Conservation (phyloP, 179 eudicot genomes). For the Gypsophila paniculata region DNA sequence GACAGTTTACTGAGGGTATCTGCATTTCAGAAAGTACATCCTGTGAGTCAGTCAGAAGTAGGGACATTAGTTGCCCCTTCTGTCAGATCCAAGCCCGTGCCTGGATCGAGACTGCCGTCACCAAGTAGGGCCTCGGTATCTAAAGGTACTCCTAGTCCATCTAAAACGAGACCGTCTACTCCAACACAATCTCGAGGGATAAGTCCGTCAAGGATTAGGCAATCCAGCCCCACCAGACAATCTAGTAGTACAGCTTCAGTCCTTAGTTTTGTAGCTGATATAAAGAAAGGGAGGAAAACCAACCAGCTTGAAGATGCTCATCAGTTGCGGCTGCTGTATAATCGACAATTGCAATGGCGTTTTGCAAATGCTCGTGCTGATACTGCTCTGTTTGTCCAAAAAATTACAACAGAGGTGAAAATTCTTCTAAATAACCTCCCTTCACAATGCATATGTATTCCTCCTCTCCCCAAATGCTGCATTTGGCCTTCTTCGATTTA, state of each 20-base stretch:
- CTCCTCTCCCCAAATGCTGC: neutral
- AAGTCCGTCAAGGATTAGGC: constrained; percentile 69
- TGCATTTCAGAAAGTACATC: constrained; percentile 30
- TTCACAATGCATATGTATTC: neutral
- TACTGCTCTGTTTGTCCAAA: constrained; percentile 49
- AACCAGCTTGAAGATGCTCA: constrained; percentile 85
- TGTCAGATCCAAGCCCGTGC: constrained; percentile 42
- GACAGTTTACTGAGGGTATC: constrained; percentile 37
- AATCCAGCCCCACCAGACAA: constrained; percentile 70
- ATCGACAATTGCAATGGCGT: constrained; percentile 84
- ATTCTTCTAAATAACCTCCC: neutral
- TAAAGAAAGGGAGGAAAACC: constrained; percentile 71
- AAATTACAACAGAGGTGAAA: constrained; percentile 65
- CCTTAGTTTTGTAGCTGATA: constrained; percentile 78
- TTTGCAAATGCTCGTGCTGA: constrained; percentile 75
- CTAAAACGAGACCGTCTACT: constrained; percentile 38
- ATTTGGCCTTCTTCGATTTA: constrained; percentile 1
- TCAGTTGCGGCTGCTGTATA: constrained; percentile 71
- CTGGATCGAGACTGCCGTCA: constrained; percentile 57
- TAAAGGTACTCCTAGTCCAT: constrained; percentile 52
- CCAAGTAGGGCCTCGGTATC: constrained; percentile 46
- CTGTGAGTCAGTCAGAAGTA: constrained; percentile 44
- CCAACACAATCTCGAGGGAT: constrained; percentile 50
- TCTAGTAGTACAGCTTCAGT: constrained; percentile 61
- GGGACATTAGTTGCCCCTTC: constrained; percentile 29